Conservation (phyloP, 2,329 filamentous ascomycete species). For the Rosellinia necatrix region DNA sequence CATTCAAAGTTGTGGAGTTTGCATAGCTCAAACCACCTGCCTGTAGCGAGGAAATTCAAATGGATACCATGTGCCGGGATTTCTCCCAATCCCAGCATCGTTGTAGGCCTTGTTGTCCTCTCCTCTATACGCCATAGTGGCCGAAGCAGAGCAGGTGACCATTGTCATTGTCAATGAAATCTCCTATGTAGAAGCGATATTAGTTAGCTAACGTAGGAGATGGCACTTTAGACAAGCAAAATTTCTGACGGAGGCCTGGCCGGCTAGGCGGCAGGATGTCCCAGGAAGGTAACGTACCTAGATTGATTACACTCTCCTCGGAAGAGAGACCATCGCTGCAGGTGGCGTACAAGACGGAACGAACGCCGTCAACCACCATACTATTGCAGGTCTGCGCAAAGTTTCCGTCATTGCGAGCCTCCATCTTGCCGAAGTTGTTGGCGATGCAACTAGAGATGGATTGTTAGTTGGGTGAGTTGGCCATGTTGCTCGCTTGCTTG, state of each 20-base stretch:
- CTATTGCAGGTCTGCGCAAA: conserved; percentile 17
- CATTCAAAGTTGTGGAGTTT: not conserved
- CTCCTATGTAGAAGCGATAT: not conserved
- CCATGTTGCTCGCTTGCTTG: too few relatives aligned
- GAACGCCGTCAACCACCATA: conserved; percentile 11
- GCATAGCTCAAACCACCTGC: too few relatives aligned
- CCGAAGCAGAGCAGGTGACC: conserved; percentile 21
- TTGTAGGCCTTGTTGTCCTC: not conserved
- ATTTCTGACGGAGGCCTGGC: too few relatives aligned
- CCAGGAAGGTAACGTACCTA: too few relatives aligned
- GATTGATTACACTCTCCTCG: conserved; percentile 5
- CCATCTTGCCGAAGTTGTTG: conserved; percentile 20
- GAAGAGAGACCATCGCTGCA: not conserved
- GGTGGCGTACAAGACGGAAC: conserved; percentile 4
- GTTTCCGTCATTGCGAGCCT: conserved; percentile 6
- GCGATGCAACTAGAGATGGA: conserved; percentile 16
- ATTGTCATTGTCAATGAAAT: conserved; percentile 19
- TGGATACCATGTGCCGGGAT: not conserved
- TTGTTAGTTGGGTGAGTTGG: not conserved
- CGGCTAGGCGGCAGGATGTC: too few relatives aligned
- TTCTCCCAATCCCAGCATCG: not conserved
- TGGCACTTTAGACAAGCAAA: not conserved
- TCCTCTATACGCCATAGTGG: conserved; percentile 5
- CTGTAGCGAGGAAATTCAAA: not conserved
- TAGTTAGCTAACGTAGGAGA: not conserved